Conservation (phyloP, 192 early-diverging fungal species). For the Phycomyces blakesleeanus region DNA sequence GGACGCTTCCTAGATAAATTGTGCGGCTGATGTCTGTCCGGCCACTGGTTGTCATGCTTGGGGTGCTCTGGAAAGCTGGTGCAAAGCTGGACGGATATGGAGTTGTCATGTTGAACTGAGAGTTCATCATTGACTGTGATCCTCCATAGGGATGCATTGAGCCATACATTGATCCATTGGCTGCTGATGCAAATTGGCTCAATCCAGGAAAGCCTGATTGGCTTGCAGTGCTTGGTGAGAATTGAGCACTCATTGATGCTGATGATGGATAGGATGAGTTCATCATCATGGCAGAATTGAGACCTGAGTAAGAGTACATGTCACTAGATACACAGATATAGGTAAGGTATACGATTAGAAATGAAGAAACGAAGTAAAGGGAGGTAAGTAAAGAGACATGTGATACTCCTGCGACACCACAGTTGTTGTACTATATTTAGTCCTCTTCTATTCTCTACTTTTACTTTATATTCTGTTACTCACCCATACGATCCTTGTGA, state of each 20-base stretch:
- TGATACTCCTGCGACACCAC: too few relatives aligned
- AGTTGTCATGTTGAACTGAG: background rate
- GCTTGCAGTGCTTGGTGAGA: background rate
- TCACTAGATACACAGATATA: too few relatives aligned
- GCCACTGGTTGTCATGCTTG: background rate
- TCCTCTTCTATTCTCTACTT: too few relatives aligned
- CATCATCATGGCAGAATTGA: too few relatives aligned
- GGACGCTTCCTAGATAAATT: slow-evolving; percentile 77
- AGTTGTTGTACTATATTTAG: too few relatives aligned
- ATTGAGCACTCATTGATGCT: background rate
- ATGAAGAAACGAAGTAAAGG: too few relatives aligned
- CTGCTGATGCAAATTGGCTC: background rate
- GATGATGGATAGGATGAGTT: too few relatives aligned
- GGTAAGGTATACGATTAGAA: too few relatives aligned
- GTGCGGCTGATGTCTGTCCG: slow-evolving; percentile 50
- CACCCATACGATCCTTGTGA: slow-evolving; percentile 12
- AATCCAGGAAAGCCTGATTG: background rate
- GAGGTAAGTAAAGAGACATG: too few relatives aligned
- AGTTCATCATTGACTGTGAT: background rate
- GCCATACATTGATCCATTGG: slow-evolving; percentile 1
- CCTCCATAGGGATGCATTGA: too few relatives aligned
- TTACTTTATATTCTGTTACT: too few relatives aligned
- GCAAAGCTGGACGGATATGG: background rate
- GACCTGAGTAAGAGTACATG: too few relatives aligned
- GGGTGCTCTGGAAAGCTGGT: background rate